phyloP scores from a whole-genome alignment of 768 basidiomycete species.

The Calocybe cyanea region DNA sequence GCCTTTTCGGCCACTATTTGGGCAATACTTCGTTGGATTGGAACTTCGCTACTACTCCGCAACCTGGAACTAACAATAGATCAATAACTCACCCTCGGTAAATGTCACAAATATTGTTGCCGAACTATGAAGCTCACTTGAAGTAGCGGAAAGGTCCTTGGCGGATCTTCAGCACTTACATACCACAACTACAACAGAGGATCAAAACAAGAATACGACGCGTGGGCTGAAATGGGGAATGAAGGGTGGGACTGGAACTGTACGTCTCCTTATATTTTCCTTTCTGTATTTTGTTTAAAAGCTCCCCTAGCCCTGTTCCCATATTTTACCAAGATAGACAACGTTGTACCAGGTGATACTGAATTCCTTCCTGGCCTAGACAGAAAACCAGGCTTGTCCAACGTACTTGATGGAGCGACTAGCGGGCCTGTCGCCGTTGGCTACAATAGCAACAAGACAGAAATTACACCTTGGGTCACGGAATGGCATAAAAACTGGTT shows the following conservation, averaged over 20 bases:
- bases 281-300: not conserved
- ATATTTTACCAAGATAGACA: conserved; percentile 18
- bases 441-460: conserved; percentile 11
- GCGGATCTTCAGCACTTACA: conserved; percentile 15
- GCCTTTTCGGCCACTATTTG: conserved; percentile 8
- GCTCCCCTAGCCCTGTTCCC: conserved; percentile 8
- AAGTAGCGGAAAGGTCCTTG: conserved; percentile 15
- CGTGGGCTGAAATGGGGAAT: conserved; percentile 20
- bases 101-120: not conserved
- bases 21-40: conserved; percentile 11
- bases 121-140: conserved; percentile 1
- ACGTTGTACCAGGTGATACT: conserved; percentile 7
- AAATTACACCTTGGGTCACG: conserved; percentile 8
- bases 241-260: conserved; percentile 20
- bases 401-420: conserved; percentile 10
- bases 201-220: conserved; percentile 15
- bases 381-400: conserved; percentile 8
- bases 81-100: conserved; percentile 16
- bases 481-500: conserved; percentile 13
- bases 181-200: conserved; percentile 11
- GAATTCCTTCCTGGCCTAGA: conserved; percentile 8
- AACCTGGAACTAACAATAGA: conserved; percentile 9
- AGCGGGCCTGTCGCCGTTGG: conserved; percentile 14
- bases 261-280: not conserved
- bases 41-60: conserved; percentile 8